Conservation (phyloP, 129 eudicot species). For the Apium graveolens region DNA sequence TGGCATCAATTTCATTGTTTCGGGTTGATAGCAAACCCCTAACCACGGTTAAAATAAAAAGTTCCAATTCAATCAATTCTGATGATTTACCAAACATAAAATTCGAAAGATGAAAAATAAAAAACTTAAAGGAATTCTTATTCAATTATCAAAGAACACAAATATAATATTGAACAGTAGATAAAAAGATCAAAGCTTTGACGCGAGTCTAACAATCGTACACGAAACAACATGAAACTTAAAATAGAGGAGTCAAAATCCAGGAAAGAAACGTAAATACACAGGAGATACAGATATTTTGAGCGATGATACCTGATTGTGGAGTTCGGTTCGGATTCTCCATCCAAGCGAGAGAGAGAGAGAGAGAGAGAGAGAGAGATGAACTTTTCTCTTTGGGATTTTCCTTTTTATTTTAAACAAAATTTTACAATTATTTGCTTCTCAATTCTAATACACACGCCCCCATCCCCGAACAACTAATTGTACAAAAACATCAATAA, state of each 20-base stretch:
- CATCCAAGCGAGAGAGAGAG: background rate
- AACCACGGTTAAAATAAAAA: background rate
- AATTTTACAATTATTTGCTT: background rate
- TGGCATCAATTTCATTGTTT: no score
- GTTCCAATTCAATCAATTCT: background rate
- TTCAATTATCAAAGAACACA: background rate
- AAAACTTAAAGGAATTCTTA: background rate
- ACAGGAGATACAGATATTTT: background rate
- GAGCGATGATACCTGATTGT: background rate
- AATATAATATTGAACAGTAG: background rate
- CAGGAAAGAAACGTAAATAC: background rate
- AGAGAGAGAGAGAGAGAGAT: background rate
- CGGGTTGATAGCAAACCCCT: no score
- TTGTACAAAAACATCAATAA: no score
- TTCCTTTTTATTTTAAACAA: background rate
- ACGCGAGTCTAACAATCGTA: background rate
- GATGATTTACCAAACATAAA: background rate
- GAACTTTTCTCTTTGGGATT: background rate
- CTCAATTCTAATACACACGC: background rate
- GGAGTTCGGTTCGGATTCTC: background rate
- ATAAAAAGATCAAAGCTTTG: background rate
- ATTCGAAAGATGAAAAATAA: no score
- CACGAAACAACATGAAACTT: background rate
- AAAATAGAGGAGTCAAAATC: background rate
- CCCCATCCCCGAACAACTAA: no score